Base-by-base conservation (phyloP, 352 stramenopile species). In the Phytopythium mirpurense region DNA sequence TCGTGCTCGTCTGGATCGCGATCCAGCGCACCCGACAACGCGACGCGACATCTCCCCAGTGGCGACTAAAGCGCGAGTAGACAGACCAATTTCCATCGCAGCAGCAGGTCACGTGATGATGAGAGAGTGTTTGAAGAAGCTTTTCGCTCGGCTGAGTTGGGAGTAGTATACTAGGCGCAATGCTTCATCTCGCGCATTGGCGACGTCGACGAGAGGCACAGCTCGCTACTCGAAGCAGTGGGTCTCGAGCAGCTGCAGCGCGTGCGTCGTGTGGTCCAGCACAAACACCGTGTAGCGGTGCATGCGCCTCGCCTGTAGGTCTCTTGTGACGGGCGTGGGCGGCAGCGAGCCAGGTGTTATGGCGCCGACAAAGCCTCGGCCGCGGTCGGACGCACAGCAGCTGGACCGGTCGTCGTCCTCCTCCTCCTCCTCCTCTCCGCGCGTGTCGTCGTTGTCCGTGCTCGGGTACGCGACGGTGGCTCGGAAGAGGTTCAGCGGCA, bases 341-440 rank as follows among this genome's bases (percentile, higher is more conserved):
- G 82, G 77, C 42, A 93, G 83, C n/a, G 79, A 90, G 12, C 85
- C 82, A 0, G 82, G 82, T 9, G 82, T 83, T 27, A 93, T 64
- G 9, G 75, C 61, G 7, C 69, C 79, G 23, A 87, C 56, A 46
- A 82, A 70, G 0, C 63, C 61, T 10, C 44, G 42, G 11, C 40
- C 21, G 10, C 11, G 44, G 29, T 51, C 32, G 26, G 44, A 51
- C 12, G 26, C 44, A n/a, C 44, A 51, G 29, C 44, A 40, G 44
- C 45, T 51, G 27, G 16, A 38, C 0, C 21, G 64, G 23, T 47
- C 61, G 21, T 67, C 57, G 40, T 77, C 64, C 19, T 68, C 54
- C 6, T 35, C 31, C 12, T n/a, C n/a, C n/a, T n/a, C n/a, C n/a
- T 57, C 51, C 15, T 68, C 56, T 10, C 62, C 56, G 21, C 63